These are phyloP conservation scores for Isatis tinctoria DNA, from an alignment of 345 rosid species.

Conservation along the genomic window DNA sequence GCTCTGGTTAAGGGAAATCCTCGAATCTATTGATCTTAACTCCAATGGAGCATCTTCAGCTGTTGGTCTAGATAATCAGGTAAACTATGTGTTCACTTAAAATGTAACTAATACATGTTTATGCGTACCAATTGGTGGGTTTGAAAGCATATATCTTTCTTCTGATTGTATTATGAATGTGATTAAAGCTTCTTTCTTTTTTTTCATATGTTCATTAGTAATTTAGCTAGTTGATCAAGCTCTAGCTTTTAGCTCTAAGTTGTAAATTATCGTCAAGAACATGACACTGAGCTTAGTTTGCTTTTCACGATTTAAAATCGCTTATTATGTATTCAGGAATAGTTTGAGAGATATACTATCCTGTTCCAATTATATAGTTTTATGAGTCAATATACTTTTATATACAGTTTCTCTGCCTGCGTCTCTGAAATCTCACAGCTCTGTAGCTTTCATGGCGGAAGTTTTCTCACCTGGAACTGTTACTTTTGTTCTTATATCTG, in stretches of 20 bases:
- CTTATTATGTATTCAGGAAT: neutral
- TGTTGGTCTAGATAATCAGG: constrained; percentile 15
- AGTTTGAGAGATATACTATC: neutral
- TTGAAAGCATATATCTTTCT: neutral
- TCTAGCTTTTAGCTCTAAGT: neutral
- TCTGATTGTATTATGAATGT: neutral
- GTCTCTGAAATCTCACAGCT: neutral
- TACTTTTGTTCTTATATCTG: neutral
- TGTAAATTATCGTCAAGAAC: neutral
- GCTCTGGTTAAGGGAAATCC: constrained; percentile 52
- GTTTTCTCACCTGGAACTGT: neutral
- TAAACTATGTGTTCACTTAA: neutral
- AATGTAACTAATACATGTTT: neutral
- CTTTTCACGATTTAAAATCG: neutral
- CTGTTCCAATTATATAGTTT: neutral
- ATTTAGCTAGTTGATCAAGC: neutral
- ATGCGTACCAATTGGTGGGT: neutral
- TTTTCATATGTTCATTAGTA: neutral
- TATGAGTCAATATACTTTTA: neutral
- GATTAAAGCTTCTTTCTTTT: neutral
- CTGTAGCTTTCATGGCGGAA: neutral
- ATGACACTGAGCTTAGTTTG: neutral
- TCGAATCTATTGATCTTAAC: constrained; percentile 41
- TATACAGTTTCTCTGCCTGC: neutral
- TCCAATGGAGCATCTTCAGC: constrained; percentile 19